Evolutionary conservation across 805 yeast genomes (phyloP).

Genomic region (Kockiozyma suomiensis): DNA sequence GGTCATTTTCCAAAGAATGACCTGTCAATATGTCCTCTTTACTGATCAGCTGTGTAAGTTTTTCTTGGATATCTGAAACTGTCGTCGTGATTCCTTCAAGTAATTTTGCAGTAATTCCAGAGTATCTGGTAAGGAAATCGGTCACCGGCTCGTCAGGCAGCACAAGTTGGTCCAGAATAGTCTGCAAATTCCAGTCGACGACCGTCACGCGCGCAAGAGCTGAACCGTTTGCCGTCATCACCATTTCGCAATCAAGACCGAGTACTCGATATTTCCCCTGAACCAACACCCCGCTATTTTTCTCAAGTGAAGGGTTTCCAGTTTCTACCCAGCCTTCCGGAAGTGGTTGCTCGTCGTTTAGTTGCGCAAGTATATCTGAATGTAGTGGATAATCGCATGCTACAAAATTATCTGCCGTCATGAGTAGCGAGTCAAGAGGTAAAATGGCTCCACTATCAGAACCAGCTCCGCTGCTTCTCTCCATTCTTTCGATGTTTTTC

Average conservation of each 20-base stretch:
- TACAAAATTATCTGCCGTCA: constrained; percentile 54
- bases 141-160: constrained; percentile 73
- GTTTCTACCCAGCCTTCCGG: constrained; percentile 60
- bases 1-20: constrained; percentile 85
- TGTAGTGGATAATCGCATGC: constrained; percentile 66
- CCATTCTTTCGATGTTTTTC: constrained; percentile 36
- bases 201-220: constrained; percentile 79
- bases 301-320: constrained; percentile 42
- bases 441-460: constrained; percentile 2
- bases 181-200: constrained; percentile 49
- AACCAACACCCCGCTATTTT: constrained; percentile 4
- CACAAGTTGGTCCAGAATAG: constrained; percentile 72
- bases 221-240: constrained; percentile 60
- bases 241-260: constrained; percentile 95
- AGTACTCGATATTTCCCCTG: constrained; percentile 45
- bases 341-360: constrained; percentile 17
- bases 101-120: constrained; percentile 81
- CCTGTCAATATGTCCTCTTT: constrained; percentile 74
- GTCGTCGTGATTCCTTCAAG: constrained; percentile 65
- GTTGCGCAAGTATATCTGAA: constrained; percentile 39
- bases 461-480: background rate
- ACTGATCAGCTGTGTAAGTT: constrained; percentile 53
- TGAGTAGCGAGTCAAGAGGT: constrained; percentile 46
- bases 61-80: constrained; percentile 65
- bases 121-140: constrained; percentile 79